Conservation (phyloP, 345 rosid genomes). For the Aquilaria malaccensis region DNA sequence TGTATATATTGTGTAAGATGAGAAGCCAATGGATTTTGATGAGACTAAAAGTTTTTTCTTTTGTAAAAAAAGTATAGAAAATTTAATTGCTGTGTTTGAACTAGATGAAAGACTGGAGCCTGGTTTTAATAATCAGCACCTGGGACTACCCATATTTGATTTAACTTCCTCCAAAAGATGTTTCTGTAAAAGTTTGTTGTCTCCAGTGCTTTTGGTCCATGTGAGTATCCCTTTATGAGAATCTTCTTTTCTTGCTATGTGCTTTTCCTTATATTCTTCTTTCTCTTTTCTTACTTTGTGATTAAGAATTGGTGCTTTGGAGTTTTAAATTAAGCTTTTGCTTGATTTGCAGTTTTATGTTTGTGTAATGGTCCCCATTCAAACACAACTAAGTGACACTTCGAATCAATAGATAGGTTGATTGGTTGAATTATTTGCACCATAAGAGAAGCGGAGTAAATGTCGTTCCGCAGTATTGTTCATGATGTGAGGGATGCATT, state of each 20-base stretch:
- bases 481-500: constrained; percentile 89
- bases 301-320: constrained; percentile 26
- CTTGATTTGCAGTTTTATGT: constrained; percentile 22
- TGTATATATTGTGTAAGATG: too few relatives aligned
- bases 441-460: constrained; percentile 19
- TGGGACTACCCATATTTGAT: not conserved
- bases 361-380: constrained; percentile 5
- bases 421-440: not conserved
- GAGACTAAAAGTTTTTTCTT: too few relatives aligned
- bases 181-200: constrained; percentile 37
- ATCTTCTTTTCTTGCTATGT: constrained; percentile 54
- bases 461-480: constrained; percentile 92
- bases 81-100: constrained; percentile 6
- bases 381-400: constrained; percentile 7
- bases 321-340: constrained; percentile 20
- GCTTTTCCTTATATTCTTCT: constrained; percentile 22
- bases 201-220: constrained; percentile 58
- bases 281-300: constrained; percentile 30
- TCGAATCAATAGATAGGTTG: constrained; percentile 9
- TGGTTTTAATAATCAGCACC: constrained; percentile 10
- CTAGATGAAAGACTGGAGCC: not conserved
- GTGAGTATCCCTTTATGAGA: constrained; percentile 40
- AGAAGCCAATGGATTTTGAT: too few relatives aligned
- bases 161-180: constrained; percentile 38
- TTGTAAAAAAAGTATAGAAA: too few relatives aligned